A percentile compares a stretch with the other conserved stretches of the same genome.
These are phyloP conservation scores for Marchantia paleacea DNA, from an alignment of 225 moss, liverwort and hornwort species.

Conservation along the genomic window DNA sequence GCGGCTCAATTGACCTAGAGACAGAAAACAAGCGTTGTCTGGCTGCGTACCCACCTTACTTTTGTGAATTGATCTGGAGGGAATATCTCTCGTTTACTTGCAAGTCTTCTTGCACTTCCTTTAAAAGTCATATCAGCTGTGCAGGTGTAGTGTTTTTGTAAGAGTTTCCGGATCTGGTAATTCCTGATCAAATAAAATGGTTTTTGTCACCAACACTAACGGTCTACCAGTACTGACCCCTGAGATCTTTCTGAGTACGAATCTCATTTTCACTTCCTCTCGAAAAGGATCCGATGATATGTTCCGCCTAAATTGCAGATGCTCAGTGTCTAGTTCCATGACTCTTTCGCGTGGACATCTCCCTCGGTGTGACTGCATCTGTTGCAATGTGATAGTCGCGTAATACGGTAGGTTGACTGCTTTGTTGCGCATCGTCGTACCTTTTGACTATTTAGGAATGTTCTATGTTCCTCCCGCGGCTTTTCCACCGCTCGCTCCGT, in stretches of 20 bases:
- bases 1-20: not conserved
- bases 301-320: not conserved
- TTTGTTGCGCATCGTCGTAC: not conserved
- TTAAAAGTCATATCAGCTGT: not conserved
- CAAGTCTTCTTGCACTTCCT: not conserved
- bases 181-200: not conserved
- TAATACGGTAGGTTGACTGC: not conserved
- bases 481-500: not conserved
- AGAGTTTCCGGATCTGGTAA: not conserved
- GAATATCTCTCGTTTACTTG: not conserved
- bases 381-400: not conserved
- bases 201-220: not conserved
- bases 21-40: not conserved
- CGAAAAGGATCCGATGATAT: slow-evolving; percentile 5
- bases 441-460: not conserved
- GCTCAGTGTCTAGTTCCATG: not conserved
- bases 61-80: not conserved
- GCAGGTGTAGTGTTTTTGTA: not conserved
- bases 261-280: slow-evolving; percentile 8
- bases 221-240: not conserved
- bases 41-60: not conserved
- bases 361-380: not conserved
- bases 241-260: not conserved
- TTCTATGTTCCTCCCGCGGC: not conserved
- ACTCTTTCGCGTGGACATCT: not conserved